A percentile compares a stretch with the other conserved stretches of the same genome.
phyloP scores from a whole-genome alignment of 805 yeast genomes.

The Crinitomyces ghanaensis region DNA sequence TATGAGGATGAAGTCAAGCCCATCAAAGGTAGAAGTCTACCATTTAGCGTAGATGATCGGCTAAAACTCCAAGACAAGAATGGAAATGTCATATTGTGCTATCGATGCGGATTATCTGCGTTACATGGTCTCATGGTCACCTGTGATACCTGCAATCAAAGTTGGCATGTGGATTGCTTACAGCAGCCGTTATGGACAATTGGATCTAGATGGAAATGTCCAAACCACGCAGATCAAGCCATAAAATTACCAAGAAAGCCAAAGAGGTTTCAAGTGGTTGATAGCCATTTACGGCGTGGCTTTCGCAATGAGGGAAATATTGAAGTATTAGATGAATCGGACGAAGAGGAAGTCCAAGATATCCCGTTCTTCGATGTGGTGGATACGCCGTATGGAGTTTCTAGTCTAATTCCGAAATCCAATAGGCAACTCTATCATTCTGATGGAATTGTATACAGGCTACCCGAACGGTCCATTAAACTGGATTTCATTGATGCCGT shows the following conservation, averaged over 20 bases:
- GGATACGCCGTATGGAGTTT: slow-evolving; percentile 28
- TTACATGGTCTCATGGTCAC: slow-evolving; percentile 45
- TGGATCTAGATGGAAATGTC: slow-evolving; percentile 85
- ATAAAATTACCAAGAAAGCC: slow-evolving; percentile 22
- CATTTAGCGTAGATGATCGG: slow-evolving; percentile 11
- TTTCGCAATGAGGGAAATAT: slow-evolving; percentile 45
- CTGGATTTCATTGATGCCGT: slow-evolving; percentile 56
- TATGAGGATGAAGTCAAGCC: slow-evolving; percentile 55
- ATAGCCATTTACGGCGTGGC: slow-evolving; percentile 44
- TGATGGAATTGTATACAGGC: slow-evolving; percentile 42
- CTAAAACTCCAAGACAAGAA: slow-evolving; percentile 45
- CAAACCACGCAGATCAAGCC: slow-evolving; percentile 54
- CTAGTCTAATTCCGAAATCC: slow-evolving; percentile 24
- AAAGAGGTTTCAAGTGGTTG: slow-evolving; percentile 42
- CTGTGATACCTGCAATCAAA: slow-evolving; percentile 74
- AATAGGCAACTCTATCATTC: slow-evolving; percentile 13
- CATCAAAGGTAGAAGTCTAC: slow-evolving; percentile 19
- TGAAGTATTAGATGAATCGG: slow-evolving; percentile 37
- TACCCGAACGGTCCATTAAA: slow-evolving; percentile 58
- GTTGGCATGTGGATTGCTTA: slow-evolving; percentile 87
- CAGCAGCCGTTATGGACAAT: slow-evolving; percentile 66
- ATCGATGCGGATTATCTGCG: slow-evolving; percentile 64
- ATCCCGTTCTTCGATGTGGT: slow-evolving; percentile 22
- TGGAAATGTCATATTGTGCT: slow-evolving; percentile 63
- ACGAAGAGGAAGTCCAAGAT: slow-evolving; percentile 19